phyloP scores from a whole-genome alignment of 164 flowering plant genomes.

The Vitis rupestris region DNA sequence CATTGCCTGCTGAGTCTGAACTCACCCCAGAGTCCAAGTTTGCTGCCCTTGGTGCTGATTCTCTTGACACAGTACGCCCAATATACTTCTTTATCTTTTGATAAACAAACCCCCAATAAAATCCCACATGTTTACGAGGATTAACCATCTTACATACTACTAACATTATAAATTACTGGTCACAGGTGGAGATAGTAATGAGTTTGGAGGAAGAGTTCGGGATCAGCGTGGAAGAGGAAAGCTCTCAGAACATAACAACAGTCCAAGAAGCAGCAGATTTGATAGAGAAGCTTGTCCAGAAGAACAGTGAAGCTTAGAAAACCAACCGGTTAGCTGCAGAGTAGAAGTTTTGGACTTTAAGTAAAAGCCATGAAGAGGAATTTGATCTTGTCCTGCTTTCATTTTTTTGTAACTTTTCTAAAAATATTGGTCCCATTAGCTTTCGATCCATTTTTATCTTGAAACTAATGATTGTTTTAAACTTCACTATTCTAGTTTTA shows the following conservation, averaged over 20 bases:
- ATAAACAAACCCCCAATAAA: not conserved
- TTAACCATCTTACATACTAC: not conserved
- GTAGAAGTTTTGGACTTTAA: too few relatives aligned
- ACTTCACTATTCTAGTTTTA: too few relatives aligned
- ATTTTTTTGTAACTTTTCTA: too few relatives aligned
- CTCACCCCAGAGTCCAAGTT: conserved; percentile 31
- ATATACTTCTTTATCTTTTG: not conserved
- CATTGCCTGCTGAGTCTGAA: conserved; percentile 21
- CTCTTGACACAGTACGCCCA: conserved; percentile 38
- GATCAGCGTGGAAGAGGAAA: conserved; percentile 28
- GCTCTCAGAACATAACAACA: conserved; percentile 29
- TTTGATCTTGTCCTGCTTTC: too few relatives aligned
- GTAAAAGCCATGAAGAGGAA: too few relatives aligned
- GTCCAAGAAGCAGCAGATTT: conserved; percentile 40
- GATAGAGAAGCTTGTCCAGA: conserved; percentile 28
- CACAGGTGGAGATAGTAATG: conserved; percentile 45
- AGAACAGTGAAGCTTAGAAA: conserved; percentile 17
- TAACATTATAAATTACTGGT: too few relatives aligned
- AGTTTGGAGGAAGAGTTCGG: conserved; percentile 32
- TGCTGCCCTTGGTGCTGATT: conserved; percentile 36
- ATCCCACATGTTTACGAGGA: not conserved
- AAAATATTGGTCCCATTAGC: too few relatives aligned
- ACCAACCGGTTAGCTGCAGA: too few relatives aligned
- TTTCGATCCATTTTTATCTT: too few relatives aligned
- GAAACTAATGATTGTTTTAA: too few relatives aligned